phyloP scores from a whole-genome alignment of 192 early-diverging fungal species.

The Cetraspora pellucida region DNA sequence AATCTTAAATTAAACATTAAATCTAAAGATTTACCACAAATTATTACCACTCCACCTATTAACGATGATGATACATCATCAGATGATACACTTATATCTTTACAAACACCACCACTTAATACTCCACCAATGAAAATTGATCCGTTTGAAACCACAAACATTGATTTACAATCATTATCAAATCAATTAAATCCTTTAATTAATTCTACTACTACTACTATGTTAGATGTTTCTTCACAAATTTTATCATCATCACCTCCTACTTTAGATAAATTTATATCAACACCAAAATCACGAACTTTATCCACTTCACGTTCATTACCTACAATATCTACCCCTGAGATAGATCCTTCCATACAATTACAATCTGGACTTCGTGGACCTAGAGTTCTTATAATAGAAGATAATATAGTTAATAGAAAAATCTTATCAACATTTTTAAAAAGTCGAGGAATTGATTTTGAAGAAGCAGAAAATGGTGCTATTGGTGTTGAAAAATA shows the following conservation, averaged over 20 bases:
- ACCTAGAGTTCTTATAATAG: constrained; percentile 46
- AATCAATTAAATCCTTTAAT: too few species aligned
- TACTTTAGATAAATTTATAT: not conserved
- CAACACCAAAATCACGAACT: not conserved
- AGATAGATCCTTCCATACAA: not conserved
- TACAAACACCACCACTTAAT: too few species aligned
- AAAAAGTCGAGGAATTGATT: constrained; percentile 44
- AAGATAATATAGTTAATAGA: constrained; percentile 50
- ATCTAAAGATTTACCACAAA: not conserved
- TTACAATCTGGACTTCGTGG: not conserved
- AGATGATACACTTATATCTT: too few species aligned
- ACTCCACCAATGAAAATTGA: too few species aligned
- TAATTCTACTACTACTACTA: not conserved
- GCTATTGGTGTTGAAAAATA: constrained; percentile 48
- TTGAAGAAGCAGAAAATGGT: constrained; percentile 50
- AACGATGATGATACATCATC: too few species aligned
- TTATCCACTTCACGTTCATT: not conserved
- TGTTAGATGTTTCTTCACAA: too few species aligned
- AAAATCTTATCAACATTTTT: constrained; percentile 49
- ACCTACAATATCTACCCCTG: not conserved
- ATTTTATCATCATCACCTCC: not conserved
- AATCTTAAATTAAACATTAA: too few species aligned
- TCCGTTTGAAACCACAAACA: too few species aligned
- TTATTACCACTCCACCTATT: constrained; percentile 20
- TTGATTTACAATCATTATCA: too few species aligned